Conservation (phyloP, 495 filamentous ascomycete genomes). For the Trichocladium antarcticum region DNA sequence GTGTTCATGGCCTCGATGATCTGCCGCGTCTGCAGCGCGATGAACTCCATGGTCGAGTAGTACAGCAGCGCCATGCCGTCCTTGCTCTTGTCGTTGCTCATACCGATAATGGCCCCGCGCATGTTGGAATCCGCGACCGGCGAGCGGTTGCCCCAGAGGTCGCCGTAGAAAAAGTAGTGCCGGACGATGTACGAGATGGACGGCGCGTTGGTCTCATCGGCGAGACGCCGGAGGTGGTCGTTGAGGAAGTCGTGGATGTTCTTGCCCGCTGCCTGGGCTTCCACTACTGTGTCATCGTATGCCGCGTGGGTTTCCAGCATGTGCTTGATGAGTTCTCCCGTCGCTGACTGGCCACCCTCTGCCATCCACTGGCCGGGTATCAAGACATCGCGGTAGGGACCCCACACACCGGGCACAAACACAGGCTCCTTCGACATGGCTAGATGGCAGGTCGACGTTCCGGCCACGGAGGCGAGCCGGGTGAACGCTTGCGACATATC, state of each 20-base stretch:
- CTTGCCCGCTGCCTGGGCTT: conserved; percentile 62
- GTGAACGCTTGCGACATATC: conserved; percentile 85
- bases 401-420: conserved; percentile 92
- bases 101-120: conserved; percentile 76
- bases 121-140: conserved; percentile 87
- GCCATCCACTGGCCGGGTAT: conserved; percentile 89
- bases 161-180: conserved; percentile 96
- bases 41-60: conserved; percentile 92
- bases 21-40: conserved; percentile 88
- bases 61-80: conserved; percentile 84
- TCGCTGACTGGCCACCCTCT: conserved; percentile 91
- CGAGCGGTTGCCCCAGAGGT: conserved; percentile 94
- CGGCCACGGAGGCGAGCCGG: conserved; percentile 87
- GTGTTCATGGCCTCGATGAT: conserved; percentile 89
- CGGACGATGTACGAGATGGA: conserved; percentile 73
- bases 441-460: conserved; percentile 92
- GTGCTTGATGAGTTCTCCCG: conserved; percentile 86
- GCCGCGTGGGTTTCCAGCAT: conserved; percentile 89
- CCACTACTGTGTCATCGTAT: conserved; percentile 61
- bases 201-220: conserved; percentile 53
- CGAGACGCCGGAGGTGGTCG: conserved; percentile 68
- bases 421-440: conserved; percentile 87
- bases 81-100: conserved; percentile 72
- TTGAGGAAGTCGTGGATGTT: conserved; percentile 95
- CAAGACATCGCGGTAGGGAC: conserved; percentile 87